phyloP scores from a whole-genome alignment of 2,329 filamentous ascomycete species.

The Fusarium zealandicum region DNA sequence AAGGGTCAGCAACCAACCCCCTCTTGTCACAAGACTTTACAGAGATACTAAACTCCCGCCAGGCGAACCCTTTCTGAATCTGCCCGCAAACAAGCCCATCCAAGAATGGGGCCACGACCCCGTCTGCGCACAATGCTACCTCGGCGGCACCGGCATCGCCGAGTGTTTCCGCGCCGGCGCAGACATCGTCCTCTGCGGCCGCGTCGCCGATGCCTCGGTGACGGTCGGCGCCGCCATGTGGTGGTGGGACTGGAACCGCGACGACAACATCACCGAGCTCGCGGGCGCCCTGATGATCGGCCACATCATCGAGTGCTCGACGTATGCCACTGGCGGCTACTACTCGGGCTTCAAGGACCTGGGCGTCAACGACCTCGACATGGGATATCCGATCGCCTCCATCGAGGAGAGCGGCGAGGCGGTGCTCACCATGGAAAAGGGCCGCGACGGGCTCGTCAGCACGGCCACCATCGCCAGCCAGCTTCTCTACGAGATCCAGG shows the following conservation, averaged over 20 bases:
- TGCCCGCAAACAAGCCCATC: constrained; percentile 37
- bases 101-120: constrained; percentile 40
- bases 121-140: constrained; percentile 50
- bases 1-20: constrained; percentile 26
- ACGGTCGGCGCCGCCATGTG: constrained; percentile 62
- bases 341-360: constrained; percentile 55
- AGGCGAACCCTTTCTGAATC: constrained; percentile 33
- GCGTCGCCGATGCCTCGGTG: constrained; percentile 55
- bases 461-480: constrained; percentile 40
- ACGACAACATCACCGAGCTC: constrained; percentile 53
- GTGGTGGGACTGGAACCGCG: constrained; percentile 59
- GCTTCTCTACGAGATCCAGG: constrained; percentile 53
- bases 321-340: constrained; percentile 61
- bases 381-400: constrained; percentile 47
- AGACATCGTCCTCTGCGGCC: constrained; percentile 56
- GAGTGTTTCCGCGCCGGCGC: constrained; percentile 50
- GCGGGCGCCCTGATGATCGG: constrained; percentile 58
- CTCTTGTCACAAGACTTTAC: no score
- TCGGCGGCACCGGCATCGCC: constrained; percentile 56
- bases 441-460: constrained; percentile 41
- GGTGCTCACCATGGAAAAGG: constrained; percentile 47
- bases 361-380: constrained; percentile 27
- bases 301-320: constrained; percentile 60
- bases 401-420: constrained; percentile 42
- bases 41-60: not conserved